Evolutionary conservation across 495 filamentous ascomycete species (phyloP).

Genomic region (Parachaetomium inaequale): DNA sequence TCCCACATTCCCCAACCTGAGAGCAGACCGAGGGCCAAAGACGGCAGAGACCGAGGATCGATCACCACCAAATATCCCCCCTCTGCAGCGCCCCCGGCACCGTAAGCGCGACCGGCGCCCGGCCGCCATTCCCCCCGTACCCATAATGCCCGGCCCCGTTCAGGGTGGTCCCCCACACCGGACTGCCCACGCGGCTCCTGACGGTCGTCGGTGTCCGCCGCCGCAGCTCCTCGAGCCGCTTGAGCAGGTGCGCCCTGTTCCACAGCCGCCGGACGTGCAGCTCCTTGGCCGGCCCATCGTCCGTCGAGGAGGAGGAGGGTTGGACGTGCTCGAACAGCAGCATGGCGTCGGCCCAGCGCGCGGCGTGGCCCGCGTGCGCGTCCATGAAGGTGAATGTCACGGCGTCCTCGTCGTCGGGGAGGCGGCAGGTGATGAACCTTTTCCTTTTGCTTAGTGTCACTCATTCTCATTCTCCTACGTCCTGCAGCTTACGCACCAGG

Average conservation of each 20-base stretch:
- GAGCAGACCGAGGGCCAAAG: not conserved
- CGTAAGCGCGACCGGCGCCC: conserved; percentile 10
- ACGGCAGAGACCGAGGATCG: not conserved
- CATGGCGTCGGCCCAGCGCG: conserved; percentile 28
- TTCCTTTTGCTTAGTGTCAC: not conserved
- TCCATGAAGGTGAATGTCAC: conserved; percentile 32
- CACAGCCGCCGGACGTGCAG: conserved; percentile 32
- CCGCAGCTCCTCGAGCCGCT: conserved; percentile 26
- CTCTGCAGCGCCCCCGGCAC: conserved; percentile 4
- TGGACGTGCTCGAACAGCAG: conserved; percentile 29
- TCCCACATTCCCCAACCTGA: not conserved
- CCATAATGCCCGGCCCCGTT: not conserved
- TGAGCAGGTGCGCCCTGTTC: conserved; percentile 25
- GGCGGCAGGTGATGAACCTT: conserved; percentile 37
- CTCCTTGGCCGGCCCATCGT: conserved; percentile 15
- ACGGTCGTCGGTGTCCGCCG: not conserved
- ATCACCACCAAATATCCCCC: conserved; percentile 19
- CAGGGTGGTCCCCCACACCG: conserved; percentile 4
- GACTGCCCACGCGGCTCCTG: conserved; percentile 4
- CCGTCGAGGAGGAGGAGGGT: not conserved
- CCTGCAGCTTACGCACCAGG: conserved; percentile 17
- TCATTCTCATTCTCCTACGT: too few species aligned
- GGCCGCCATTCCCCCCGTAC: not conserved
- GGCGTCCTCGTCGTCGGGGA: conserved; percentile 35
- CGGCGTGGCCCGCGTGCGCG: conserved; percentile 19